Conservation (phyloP, 2,329 filamentous ascomycete genomes). For the Pseudonectria buxi region DNA sequence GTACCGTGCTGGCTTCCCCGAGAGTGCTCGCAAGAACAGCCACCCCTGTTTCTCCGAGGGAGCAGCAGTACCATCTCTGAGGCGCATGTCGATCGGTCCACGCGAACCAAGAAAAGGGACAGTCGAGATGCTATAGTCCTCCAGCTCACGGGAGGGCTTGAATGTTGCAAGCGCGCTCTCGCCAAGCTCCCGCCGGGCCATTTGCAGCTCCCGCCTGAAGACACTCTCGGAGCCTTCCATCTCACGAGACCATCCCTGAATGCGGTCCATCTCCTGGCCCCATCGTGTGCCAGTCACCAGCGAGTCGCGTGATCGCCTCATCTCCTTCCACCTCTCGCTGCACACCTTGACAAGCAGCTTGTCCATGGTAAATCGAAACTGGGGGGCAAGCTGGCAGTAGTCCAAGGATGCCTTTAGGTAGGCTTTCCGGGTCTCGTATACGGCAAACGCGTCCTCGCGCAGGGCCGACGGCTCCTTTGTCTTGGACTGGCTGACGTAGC, state of each 20-base stretch:
- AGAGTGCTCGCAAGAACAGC: slow-evolving; percentile 75
- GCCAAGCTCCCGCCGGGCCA: slow-evolving; percentile 74
- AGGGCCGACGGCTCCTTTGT: slow-evolving; percentile 88
- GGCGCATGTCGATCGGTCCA: slow-evolving; percentile 58
- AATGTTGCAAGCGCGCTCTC: slow-evolving; percentile 63
- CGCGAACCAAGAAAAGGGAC: slow-evolving; percentile 76
- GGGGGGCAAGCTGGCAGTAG: slow-evolving; percentile 81
- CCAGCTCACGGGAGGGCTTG: slow-evolving; percentile 83
- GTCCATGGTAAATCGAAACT: slow-evolving; percentile 77
- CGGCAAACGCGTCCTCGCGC: slow-evolving; percentile 89
- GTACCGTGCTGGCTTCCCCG: slow-evolving; percentile 85
- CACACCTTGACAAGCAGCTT: slow-evolving; percentile 80
- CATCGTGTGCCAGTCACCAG: slow-evolving; percentile 59
- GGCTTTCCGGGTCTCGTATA: slow-evolving; percentile 84
- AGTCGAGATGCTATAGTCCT: slow-evolving; percentile 85
- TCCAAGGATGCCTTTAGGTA: slow-evolving; percentile 93
- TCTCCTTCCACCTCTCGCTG: slow-evolving; percentile 81
- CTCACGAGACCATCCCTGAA: slow-evolving; percentile 87
- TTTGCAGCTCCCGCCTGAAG: slow-evolving; percentile 74
- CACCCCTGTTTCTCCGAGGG: slow-evolving; percentile 85
- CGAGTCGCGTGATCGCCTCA: slow-evolving; percentile 64
- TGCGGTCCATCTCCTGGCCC: slow-evolving; percentile 78
- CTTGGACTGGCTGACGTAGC: slow-evolving; percentile 81
- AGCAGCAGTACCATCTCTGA: slow-evolving; percentile 41
- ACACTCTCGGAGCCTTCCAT: slow-evolving; percentile 84